Evolutionary conservation across 306 rosid genomes (phyloP), one percentile per base, ranked within the genome.

Genomic region (Pyrus pyrifolia): DNA sequence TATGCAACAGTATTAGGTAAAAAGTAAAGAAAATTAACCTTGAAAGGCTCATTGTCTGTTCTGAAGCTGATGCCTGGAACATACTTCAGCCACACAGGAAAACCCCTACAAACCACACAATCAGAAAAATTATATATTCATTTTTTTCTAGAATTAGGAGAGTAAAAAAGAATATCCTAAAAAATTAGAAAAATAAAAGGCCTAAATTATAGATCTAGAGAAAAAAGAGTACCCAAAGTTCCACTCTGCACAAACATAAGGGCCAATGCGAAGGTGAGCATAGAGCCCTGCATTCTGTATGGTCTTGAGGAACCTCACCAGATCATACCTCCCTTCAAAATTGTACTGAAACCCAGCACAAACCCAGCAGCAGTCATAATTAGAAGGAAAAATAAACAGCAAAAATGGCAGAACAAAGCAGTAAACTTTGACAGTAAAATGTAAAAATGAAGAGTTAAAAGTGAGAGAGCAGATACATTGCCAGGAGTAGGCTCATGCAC

Each of bases 231-330:
- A 96, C 99, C 99, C 99, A 52, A 92, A 92, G 85, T 96, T 96
- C 99, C 99, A 96, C 76, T 96, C 99, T 17, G 98, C 99, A 85
- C 99, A 96, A 78, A 96, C 97, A 80, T 96, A 96, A 81, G 99
- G 99, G 83, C 99, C 99, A 87, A 96, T 89, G 79, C 99, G 92
- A 74, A 96, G 89, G 76, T 92, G 91, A 81, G 97, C 99, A 79
- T 91, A 92, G 25, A 96, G 86, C 58, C 99, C 97, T 49, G 97
- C 99, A 82, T 81, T 89, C 87, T 92, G 99, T 53, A 96, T 82
- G 6, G 89, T 88, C 89, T 93, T 93, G 27, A 96, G 76, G 73
- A 96, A 96, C 76, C 97, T 92, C 85, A 91, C 99, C 46, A 96
- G 81, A 80, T 96, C 99, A 63, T 86, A 83, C 76, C 94, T 91